A percentile compares a stretch with the other conserved stretches of the same genome.
phyloP scores from a whole-genome alignment of 768 basidiomycete species.

The Coprinopsis cinerea region DNA sequence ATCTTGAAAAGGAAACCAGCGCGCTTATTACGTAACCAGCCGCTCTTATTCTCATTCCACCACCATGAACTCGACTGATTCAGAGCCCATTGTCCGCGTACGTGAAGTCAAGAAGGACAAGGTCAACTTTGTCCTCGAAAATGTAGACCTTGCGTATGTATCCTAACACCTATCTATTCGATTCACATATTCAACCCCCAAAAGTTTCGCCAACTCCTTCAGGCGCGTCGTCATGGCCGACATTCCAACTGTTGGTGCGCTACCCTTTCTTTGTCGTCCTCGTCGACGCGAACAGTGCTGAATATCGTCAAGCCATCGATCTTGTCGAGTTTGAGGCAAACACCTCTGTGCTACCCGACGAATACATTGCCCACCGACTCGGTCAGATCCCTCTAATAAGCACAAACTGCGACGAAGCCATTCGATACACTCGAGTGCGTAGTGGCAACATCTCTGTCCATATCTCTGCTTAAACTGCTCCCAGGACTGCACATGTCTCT shows the following conservation, averaged over 20 bases:
- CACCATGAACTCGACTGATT: conserved; percentile 30
- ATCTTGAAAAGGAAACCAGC: neutral
- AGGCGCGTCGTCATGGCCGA: conserved; percentile 95
- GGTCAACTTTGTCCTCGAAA: conserved; percentile 89
- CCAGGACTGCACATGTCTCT: conserved; percentile 89
- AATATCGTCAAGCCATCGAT: conserved; percentile 70
- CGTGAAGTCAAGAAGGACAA: conserved; percentile 79
- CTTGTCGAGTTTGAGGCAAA: conserved; percentile 91
- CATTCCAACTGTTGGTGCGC: conserved; percentile 89
- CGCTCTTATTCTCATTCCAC: neutral
- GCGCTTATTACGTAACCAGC: neutral
- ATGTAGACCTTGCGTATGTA: conserved; percentile 91
- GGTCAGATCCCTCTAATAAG: conserved; percentile 92
- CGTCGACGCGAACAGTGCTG: conserved; percentile 8
- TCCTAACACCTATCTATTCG: conserved; percentile 4
- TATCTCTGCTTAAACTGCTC: conserved; percentile 1
- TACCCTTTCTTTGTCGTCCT: neutral
- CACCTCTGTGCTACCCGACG: conserved; percentile 91
- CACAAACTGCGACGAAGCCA: conserved; percentile 82
- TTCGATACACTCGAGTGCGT: conserved; percentile 70
- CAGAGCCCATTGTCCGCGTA: conserved; percentile 74
- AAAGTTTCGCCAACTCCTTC: conserved; percentile 89
- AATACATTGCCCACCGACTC: conserved; percentile 93
- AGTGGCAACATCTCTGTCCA: conserved; percentile 1
- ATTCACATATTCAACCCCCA: conserved; percentile 8